Base-by-base conservation (phyloP, 2,329 filamentous ascomycete species). In the Madurella mycetomatis region DNA sequence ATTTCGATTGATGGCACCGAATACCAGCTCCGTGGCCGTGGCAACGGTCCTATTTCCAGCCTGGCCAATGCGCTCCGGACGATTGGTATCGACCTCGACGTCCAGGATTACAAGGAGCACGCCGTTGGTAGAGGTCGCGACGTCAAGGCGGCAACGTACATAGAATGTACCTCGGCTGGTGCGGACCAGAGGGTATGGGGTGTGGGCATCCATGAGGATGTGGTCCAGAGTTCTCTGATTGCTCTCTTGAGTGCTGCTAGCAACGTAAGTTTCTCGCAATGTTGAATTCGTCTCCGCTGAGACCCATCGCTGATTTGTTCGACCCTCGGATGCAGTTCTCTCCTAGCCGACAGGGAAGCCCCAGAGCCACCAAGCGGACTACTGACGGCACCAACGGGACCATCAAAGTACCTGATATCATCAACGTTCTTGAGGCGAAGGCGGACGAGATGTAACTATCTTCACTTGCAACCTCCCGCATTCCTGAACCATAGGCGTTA, bases 91-190 rank as follows among this genome's bases (percentile, higher is more conserved):
- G 86, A 95, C 66, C 77, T 97, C 19, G 92, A 97, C 67, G 90
- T 97, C 49, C 83, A 86, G 44, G 90, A 96, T 70, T 97, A 97
- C 78, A 96, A 95, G 77, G 94, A 97, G 72, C 92, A 97, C 73
- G 87, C 92, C 30, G 91, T 97, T 63, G 90, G 90, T 61, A 78
- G 80, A 49, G 90, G 89, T 57, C 82, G 84, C 54, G 83, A 90
- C 57, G 90, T 92, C 62, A 95, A 95, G 76, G 92, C 92, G n/a
- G 92, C 91, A 1, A 90, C 92, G 2, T 97, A 95, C 69, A 95
- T 97, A 60, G 89, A 96, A 71, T 96, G 91, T 72, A 91, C 81
- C 30, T 80, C 85, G 17, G 73, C 81, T 4, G 83, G 81, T 45
- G 86, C 79, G 59, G 81, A 80, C 51, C 78, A 89, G 65, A 87